Evolutionary conservation across 2,329 filamentous ascomycete species (phyloP).

Genomic region (Trichophyton rubrum): DNA sequence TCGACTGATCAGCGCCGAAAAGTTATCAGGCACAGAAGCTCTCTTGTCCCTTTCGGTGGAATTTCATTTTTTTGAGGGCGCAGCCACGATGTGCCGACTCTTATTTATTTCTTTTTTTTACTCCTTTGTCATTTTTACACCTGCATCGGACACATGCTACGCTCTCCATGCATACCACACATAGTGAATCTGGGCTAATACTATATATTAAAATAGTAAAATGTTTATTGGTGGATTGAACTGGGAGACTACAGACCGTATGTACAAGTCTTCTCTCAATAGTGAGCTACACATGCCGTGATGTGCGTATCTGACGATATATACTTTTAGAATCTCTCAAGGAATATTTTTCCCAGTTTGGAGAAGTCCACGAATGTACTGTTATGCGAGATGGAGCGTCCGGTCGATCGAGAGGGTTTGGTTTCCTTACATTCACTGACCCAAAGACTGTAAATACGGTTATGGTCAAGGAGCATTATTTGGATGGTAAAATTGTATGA

Average conservation of each 20-base stretch:
- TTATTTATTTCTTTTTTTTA: background rate
- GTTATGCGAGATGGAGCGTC: slow-evolving; percentile 98
- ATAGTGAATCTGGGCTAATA: slow-evolving; percentile 16
- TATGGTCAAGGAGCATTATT: slow-evolving; percentile 98
- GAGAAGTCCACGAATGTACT: slow-evolving; percentile 92
- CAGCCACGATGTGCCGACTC: background rate
- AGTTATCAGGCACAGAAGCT: background rate
- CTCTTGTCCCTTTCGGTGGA: background rate
- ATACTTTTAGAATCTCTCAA: slow-evolving; percentile 66
- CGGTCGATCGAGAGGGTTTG: slow-evolving; percentile 87
- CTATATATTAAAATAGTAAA: slow-evolving; percentile 52
- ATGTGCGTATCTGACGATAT: slow-evolving; percentile 15
- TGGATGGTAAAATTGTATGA: slow-evolving; percentile 91
- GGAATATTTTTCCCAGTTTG: slow-evolving; percentile 95
- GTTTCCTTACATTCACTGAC: slow-evolving; percentile 95
- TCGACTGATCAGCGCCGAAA: too few relatives aligned
- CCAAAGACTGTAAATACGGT: slow-evolving; percentile 97
- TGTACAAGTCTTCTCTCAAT: slow-evolving; percentile 30
- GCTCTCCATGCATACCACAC: background rate
- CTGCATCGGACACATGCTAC: background rate
- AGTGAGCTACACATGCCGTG: background rate
- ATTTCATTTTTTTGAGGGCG: background rate
- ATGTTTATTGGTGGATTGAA: slow-evolving; percentile 99
- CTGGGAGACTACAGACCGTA: slow-evolving; percentile 98
- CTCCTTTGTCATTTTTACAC: background rate